These are phyloP conservation scores for Lepidium didymum DNA, from an alignment of 345 rosid genomes.

Conservation along the genomic window DNA sequence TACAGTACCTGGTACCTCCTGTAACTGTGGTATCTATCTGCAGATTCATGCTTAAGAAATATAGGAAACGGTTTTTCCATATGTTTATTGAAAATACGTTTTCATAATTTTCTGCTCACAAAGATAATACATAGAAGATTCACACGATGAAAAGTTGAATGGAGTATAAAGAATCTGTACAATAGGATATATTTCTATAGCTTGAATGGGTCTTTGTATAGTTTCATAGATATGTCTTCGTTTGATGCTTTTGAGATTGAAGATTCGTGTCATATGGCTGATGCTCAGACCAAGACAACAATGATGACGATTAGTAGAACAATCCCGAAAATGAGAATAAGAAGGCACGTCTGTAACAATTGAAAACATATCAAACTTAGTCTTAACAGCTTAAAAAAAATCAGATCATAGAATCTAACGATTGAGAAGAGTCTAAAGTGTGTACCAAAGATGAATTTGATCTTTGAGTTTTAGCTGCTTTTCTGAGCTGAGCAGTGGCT, in stretches of 20 bases:
- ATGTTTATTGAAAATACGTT: background rate
- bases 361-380: background rate
- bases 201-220: background rate
- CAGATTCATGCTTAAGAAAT: background rate
- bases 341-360: constrained; percentile 58
- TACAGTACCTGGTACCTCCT: too few relatives aligned
- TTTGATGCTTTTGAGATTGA: background rate
- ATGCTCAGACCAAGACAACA: constrained; percentile 43
- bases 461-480: constrained; percentile 55
- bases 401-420: background rate
- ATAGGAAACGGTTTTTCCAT: background rate
- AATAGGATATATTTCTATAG: constrained; percentile 9
- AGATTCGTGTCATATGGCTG: background rate
- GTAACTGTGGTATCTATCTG: background rate
- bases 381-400: background rate
- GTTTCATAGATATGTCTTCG: background rate
- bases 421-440: background rate
- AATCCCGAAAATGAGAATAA: constrained; percentile 60
- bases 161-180: constrained; percentile 28
- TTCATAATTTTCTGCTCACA: background rate
- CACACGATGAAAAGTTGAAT: background rate
- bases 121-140: background rate
- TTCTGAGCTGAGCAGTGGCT: constrained; percentile 48
- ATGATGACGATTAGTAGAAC: constrained; percentile 53
- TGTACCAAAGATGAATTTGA: constrained; percentile 63